phyloP scores from a whole-genome alignment of 2,329 filamentous ascomycete genomes.

The Fusarium annulatum region DNA sequence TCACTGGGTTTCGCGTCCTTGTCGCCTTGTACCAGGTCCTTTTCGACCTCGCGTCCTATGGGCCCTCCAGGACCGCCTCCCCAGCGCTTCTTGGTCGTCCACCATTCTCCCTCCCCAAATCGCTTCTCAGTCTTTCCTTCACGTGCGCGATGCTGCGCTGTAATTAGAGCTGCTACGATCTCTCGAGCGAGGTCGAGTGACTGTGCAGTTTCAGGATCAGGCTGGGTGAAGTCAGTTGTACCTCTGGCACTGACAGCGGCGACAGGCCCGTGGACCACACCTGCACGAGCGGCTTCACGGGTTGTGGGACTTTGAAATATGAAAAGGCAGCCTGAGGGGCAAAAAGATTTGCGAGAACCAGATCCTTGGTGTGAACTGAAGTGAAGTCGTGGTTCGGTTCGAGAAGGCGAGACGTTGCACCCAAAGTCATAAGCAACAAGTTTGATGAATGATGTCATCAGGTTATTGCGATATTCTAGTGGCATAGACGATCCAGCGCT shows the following conservation, averaged over 20 bases:
- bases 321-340: slow-evolving; percentile 68
- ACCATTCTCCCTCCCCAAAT: slow-evolving; percentile 70
- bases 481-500: slow-evolving; percentile 67
- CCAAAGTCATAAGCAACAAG: slow-evolving; percentile 74
- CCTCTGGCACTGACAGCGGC: slow-evolving; percentile 69
- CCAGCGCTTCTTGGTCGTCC: slow-evolving; percentile 70
- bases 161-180: slow-evolving; percentile 68
- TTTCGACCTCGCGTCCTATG: slow-evolving; percentile 70
- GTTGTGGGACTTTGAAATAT: slow-evolving; percentile 69
- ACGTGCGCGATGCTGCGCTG: slow-evolving; percentile 71
- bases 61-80: slow-evolving; percentile 71
- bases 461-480: slow-evolving; percentile 65
- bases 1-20: slow-evolving; percentile 54
- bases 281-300: slow-evolving; percentile 68
- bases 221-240: slow-evolving; percentile 60
- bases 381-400: slow-evolving; percentile 69
- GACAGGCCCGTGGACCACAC: slow-evolving; percentile 70
- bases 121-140: slow-evolving; percentile 66
- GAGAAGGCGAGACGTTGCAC: slow-evolving; percentile 67
- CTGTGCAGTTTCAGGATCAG: slow-evolving; percentile 64
- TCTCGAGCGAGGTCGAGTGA: slow-evolving; percentile 71
- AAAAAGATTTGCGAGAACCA: slow-evolving; percentile 62
- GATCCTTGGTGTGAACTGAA: slow-evolving; percentile 55
- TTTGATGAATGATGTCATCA: slow-evolving; percentile 71
- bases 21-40: slow-evolving; percentile 58